Percentiles rank a stretch among this genome's conserved stretches.
Conservation (phyloP, 768 basidiomycete genomes). For the Mycena haematopus region DNA sequence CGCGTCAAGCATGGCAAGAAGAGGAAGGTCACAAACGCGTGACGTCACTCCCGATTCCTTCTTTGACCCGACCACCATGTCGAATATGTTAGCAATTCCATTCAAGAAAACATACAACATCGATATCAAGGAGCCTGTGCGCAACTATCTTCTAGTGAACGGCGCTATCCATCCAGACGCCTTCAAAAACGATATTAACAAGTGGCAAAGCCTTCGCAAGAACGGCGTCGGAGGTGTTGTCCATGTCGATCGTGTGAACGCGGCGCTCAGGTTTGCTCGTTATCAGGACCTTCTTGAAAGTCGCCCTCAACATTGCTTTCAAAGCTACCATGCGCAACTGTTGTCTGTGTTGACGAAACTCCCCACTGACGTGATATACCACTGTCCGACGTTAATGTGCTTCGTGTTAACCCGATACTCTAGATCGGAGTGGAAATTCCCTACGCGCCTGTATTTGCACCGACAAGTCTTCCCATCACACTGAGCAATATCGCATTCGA, state of each 20-base stretch:
- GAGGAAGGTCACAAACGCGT: not conserved
- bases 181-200: conserved; percentile 77
- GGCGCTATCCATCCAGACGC: conserved; percentile 83
- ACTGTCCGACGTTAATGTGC: not conserved
- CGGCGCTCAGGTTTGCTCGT: conserved; percentile 61
- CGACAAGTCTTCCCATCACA: conserved; percentile 61
- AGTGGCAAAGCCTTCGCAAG: conserved; percentile 72
- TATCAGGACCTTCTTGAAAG: not conserved
- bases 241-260: conserved; percentile 61
- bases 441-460: conserved; percentile 76
- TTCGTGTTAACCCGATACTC: conserved; percentile 17
- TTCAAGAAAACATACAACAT: conserved; percentile 72
- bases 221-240: conserved; percentile 56
- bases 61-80: conserved; percentile 50
- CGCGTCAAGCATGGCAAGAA: conserved; percentile 8
- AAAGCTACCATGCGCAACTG: conserved; percentile 92
- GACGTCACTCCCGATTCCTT: not conserved
- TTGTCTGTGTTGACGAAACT: conserved; percentile 84
- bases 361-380: conserved; percentile 68
- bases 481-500: conserved; percentile 84
- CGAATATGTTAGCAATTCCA: conserved; percentile 78
- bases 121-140: conserved; percentile 59
- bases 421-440: conserved; percentile 77
- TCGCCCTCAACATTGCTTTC: conserved; percentile 17
- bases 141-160: conserved; percentile 72